Conservation (phyloP, 768 basidiomycete genomes). For the Strobilomyces dryophilus region DNA sequence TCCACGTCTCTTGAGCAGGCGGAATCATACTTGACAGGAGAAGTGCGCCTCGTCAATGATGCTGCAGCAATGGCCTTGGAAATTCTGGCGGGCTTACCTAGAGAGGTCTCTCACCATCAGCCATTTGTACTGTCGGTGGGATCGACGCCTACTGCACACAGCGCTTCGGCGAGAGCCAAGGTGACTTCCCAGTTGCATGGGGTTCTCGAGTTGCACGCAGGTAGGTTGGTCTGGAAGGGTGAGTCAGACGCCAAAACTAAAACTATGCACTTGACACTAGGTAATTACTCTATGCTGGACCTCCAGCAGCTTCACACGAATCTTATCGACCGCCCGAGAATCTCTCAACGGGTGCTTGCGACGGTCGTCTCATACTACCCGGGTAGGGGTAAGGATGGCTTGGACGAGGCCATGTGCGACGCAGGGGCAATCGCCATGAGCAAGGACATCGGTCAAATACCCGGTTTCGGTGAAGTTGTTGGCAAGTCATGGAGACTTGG, state of each 20-base stretch:
- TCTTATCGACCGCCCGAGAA: constrained; percentile 49
- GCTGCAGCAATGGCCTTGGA: constrained; percentile 56
- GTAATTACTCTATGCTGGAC: constrained; percentile 81
- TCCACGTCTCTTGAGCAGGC: constrained; percentile 68
- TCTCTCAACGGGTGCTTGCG: constrained; percentile 66
- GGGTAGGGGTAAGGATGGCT: constrained; percentile 53
- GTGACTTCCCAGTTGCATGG: constrained; percentile 52
- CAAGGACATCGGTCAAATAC: constrained; percentile 76
- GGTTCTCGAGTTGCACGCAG: constrained; percentile 71
- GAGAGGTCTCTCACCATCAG: constrained; percentile 31
- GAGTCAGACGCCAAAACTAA: background rate
- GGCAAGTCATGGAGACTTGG: constrained; percentile 60
- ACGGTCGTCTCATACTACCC: constrained; percentile 81
- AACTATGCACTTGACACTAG: constrained; percentile 28
- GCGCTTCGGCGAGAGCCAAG: constrained; percentile 52
- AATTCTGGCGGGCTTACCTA: constrained; percentile 37
- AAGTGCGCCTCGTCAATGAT: constrained; percentile 66
- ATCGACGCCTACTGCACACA: constrained; percentile 85
- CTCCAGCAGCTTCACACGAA: constrained; percentile 78
- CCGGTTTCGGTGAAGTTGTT: constrained; percentile 68
- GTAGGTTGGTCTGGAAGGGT: constrained; percentile 30
- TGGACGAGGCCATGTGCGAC: constrained; percentile 79
- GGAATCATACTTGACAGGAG: constrained; percentile 58
- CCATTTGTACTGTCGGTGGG: constrained; percentile 77
- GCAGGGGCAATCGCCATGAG: constrained; percentile 84